Evolutionary conservation across 164 flowering plant species (phyloP), one percentile per base, ranked within the genome.

Genomic region (Tinospora cordifolia): DNA sequence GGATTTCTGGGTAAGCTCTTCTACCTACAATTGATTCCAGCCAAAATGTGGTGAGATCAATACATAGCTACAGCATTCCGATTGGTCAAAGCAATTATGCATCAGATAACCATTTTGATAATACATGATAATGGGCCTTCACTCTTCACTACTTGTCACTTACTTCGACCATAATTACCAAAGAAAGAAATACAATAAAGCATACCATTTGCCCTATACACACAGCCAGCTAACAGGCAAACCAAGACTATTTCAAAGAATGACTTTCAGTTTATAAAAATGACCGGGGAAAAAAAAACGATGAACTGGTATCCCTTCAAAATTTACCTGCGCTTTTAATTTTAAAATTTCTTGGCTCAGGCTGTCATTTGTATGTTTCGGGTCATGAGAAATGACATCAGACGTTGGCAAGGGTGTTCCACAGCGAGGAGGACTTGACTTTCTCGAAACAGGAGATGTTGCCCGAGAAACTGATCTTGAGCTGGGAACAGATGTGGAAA

Each of bases 281-380:
- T 47, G 62, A 71, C 15, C 10, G 24, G n/a, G n/a, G n/a, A n/a
- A 2, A 30, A 27, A 36, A 47, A 13, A 24, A 13, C 8, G 19
- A 54, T 54, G 22, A 54, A 54, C 60, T 54, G 47, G 9, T 44
- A 9, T 44, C 47, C 10, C 47, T 44, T 44, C 5, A 73, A 36
- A 41, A 75, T 34, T 41, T 75, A 91, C 98, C 93, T 88, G 94
- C 72, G 83, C 82, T 79, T 80, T 84, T 74, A 93, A 74, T 39
- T 57, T 69, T 17, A 75, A 54, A 49, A 88, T 82, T 73, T 93
- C 97, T 80, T 83, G 85, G 78, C 65, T 83, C 60, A 83, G 70
- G 71, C 22, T 78, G 62, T 77, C 87, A 79, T 81, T 84, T 51
- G 30, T 63, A 54, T 75, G 81, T 77, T 78, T 80, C 67, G 88